Conservation (phyloP, 805 yeast genomes). For the Kodamaea leandrae region DNA sequence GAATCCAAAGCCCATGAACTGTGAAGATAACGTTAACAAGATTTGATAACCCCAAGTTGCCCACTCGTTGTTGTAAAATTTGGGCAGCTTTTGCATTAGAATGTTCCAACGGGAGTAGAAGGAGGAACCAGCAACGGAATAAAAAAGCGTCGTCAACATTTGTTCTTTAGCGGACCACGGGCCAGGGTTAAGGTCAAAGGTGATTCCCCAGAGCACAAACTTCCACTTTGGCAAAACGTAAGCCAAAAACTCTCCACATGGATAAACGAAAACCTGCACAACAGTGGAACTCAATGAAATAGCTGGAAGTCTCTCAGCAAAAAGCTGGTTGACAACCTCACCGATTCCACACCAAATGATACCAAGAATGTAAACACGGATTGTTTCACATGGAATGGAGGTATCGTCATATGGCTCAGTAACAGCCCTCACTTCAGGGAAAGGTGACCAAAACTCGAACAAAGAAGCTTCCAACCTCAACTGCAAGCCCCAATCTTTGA, state of each 20-base stretch:
- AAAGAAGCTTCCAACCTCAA: conserved; percentile 42
- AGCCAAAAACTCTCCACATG: conserved; percentile 39
- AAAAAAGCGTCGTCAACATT: conserved; percentile 54
- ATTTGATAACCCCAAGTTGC: conserved; percentile 27
- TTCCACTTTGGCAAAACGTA: conserved; percentile 36
- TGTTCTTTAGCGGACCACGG: conserved; percentile 67
- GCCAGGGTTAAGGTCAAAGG: conserved; percentile 52
- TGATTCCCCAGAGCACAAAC: conserved; percentile 28
- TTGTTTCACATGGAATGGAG: conserved; percentile 46
- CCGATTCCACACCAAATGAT: conserved; percentile 53
- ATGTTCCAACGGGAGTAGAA: conserved; percentile 17
- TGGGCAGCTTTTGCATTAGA: conserved; percentile 14
- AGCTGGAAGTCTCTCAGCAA: conserved; percentile 51
- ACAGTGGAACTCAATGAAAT: conserved; percentile 44
- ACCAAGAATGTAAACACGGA: conserved; percentile 54
- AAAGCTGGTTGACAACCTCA: conserved; percentile 54
- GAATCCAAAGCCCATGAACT: conserved; percentile 31
- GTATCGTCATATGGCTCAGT: conserved; percentile 58
- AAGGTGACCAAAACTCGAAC: conserved; percentile 48
- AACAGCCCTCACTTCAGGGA: conserved; percentile 64
- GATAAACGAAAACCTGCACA: conserved; percentile 46
- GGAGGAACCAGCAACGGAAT: conserved; percentile 31
- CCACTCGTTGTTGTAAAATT: conserved; percentile 26
- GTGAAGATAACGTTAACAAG: conserved; percentile 22
- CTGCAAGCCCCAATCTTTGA: conserved; percentile 29